A percentile compares a stretch with the other conserved stretches of the same genome.
These are phyloP conservation scores for Carnegiea gigantea DNA, from an alignment of 179 eudicot species.

Conservation along the genomic window DNA sequence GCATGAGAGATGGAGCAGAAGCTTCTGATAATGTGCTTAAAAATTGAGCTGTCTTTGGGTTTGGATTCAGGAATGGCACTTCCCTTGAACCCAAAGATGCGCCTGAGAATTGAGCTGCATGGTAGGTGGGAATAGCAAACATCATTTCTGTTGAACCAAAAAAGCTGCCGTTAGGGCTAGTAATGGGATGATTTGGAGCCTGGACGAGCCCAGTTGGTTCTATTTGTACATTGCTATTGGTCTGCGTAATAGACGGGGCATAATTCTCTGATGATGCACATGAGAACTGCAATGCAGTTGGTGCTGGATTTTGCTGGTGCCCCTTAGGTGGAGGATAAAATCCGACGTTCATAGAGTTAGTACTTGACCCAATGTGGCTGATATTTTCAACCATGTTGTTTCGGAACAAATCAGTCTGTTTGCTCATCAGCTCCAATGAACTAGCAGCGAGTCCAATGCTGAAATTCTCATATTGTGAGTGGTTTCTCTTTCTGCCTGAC, in stretches of 20 bases:
- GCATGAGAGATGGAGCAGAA: neutral
- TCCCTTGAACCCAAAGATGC: neutral
- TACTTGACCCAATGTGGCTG: neutral
- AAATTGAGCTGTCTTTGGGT: neutral
- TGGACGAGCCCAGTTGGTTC: neutral
- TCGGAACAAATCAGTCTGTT: constrained; percentile 1
- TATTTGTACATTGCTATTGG: neutral
- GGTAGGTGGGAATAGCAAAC: neutral
- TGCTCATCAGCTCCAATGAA: neutral
- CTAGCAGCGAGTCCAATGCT: neutral
- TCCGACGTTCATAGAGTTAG: neutral
- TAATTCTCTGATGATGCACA: neutral
- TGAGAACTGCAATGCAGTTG: neutral
- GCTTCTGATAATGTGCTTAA: neutral
- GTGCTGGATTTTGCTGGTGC: neutral
- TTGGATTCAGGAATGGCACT: neutral
- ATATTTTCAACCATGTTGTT: neutral
- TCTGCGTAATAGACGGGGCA: constrained; percentile 3
- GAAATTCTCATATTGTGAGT: constrained; percentile 2
- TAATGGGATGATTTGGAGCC: neutral
- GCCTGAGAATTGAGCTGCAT: neutral
- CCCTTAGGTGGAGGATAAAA: neutral
- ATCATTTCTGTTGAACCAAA: neutral
- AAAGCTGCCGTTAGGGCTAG: neutral
- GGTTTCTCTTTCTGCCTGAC: neutral